Percentiles rank a stretch among this genome's conserved stretches.
Evolutionary conservation across 805 yeast genomes (phyloP).

Genomic region (Ogataea pini): DNA sequence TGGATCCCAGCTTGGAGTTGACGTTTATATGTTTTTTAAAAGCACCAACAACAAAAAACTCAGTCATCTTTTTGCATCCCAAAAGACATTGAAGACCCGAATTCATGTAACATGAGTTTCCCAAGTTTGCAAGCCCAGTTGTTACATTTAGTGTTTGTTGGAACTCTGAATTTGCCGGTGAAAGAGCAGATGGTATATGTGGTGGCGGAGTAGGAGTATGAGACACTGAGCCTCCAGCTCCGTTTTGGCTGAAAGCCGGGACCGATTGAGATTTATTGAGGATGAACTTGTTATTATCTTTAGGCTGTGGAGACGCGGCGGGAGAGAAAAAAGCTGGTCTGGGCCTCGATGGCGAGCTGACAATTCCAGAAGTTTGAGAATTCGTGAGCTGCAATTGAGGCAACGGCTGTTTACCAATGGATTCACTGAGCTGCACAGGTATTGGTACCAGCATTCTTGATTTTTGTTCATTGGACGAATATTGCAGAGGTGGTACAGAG

Average conservation of each 20-base stretch:
- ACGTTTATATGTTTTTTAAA: slow-evolving; percentile 71
- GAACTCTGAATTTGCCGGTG: slow-evolving; percentile 15
- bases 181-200: slow-evolving; percentile 2
- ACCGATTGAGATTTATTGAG: slow-evolving; percentile 11
- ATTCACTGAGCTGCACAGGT: slow-evolving; percentile 7
- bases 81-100: slow-evolving; percentile 83
- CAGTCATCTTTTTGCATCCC: slow-evolving; percentile 66
- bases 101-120: slow-evolving; percentile 93
- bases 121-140: slow-evolving; percentile 78
- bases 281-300: slow-evolving; percentile 13
- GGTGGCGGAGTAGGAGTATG: slow-evolving; percentile 12
- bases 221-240: not conserved
- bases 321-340: slow-evolving; percentile 25
- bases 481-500: slow-evolving; percentile 19
- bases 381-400: not conserved
- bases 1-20: slow-evolving; percentile 73
- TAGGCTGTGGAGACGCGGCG: slow-evolving; percentile 13
- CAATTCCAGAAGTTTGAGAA: slow-evolving; percentile 3
- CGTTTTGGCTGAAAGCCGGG: slow-evolving; percentile 11
- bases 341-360: slow-evolving; percentile 22
- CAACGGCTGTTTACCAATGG: not conserved
- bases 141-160: slow-evolving; percentile 41
- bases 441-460: not conserved
- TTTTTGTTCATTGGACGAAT: slow-evolving; percentile 2
- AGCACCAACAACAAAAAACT: slow-evolving; percentile 59